Evolutionary conservation across 306 rosid genomes (phyloP), one percentile per base, ranked within the genome.

Genomic region (Sphenostylis stenocarpa): DNA sequence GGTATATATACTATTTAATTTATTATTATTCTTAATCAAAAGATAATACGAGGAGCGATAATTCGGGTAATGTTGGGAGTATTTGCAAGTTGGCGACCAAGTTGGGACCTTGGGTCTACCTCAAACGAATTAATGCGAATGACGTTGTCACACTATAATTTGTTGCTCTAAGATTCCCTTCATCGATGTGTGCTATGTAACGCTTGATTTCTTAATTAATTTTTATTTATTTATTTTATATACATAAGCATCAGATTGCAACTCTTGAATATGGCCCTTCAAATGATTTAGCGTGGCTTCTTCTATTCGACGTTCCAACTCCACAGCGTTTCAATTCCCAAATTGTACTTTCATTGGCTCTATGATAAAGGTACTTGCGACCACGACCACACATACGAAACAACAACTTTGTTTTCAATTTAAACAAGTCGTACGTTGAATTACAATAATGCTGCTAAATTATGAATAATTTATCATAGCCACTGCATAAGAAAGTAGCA

Each of bases 61-160:
- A 76, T 16, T 48, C 12, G 10, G 76, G 26, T 29, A 55, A 20
- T 51, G 16, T 60, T 76, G 47, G 43, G 44, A 73, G 10, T 67
- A 43, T 52, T 20, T 79, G 81, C 86, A 69, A 82, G 68, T 84
- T 81, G 86, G 49, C 1, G 65, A 69, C 61, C 83, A 80, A 85
- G 81, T 83, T 58, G 87, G 16, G 29, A 43, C 17, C 19, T 15
- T 72, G 64, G 81, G 75, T 80, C 73, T 80, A 76, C 76, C 11
- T 82, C 82, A 81, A 82, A 76, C 43, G 80, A 81, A 80, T 11
- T 38, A 65, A 38, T 33, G 87, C 45, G 63, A 70, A 68, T 86
- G 87, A 84, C 86, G 90, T 71, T 36, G 78, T 62, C 67, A 38
- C 70, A 52, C 77, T 45, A 67, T 49, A 19, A 33, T 79, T 80